Evolutionary conservation across 2,329 filamentous ascomycete genomes (phyloP), one percentile per base, ranked within the genome.

Genomic region (Nemania abortiva): DNA sequence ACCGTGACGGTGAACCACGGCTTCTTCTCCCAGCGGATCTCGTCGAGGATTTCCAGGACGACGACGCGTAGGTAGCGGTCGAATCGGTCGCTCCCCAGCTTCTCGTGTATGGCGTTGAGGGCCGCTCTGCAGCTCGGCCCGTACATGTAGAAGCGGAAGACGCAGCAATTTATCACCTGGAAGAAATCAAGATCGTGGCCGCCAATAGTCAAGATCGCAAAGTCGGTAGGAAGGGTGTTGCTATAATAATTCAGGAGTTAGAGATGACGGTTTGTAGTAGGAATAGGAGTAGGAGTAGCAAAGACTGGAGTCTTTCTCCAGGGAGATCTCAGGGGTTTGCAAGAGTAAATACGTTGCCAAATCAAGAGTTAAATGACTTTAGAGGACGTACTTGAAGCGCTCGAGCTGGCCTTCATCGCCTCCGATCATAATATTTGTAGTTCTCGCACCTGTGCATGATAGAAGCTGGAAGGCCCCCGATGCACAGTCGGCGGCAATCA

Each of bases 131-230:
- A 86, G 0, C 83, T 83, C 5, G 82, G 83, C 18, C 81, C 83
- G 75, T 83, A 84, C 74, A 83, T 82, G 73, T 85, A 85, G 73
- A 85, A 85, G 37, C 83, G 80, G 70, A 85, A 85, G 18, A 86
- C 81, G 72, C 84, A 85, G 27, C 83, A 83, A 72, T 85, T 85
- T 75, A 85, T 83, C 22, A 85, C 82, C 45, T 82, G 81, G 70
- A 84, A 85, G 77, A 85, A 85, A 70, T 83, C 84, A 9, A 85
- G 78, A 70, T 85, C 84, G 74, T 85, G 85, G 18, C 84, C 83
- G 55, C 83, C 84, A 37, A 85, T 78, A n/a, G 83, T 84, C 6
- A 85, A 76, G 0, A 84, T 79, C 2, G 82, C 82, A 68, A 85
- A 84, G 72, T 83, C 81, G 24, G 77, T 73, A 1, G 79, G 79